Evolutionary conservation across 108 stramenopile genomes (phyloP), one percentile per base, ranked within the genome.

Genomic region (Aurantiochytrium sp.): DNA sequence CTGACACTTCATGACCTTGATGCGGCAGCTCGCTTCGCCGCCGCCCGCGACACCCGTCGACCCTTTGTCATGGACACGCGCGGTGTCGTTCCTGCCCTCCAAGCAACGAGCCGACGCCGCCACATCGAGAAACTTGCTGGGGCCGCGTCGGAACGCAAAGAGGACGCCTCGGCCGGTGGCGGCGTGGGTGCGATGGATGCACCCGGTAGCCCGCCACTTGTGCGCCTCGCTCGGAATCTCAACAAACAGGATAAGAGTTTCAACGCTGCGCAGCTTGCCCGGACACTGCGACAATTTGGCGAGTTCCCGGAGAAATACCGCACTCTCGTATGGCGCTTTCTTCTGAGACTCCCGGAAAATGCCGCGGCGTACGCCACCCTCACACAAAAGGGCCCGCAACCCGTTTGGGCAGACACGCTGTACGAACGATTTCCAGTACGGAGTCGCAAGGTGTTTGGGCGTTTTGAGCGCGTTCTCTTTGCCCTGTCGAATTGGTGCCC

Each of bases 281-380:
- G 4, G 5, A 44, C 89, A 2, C 60, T 92, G 28, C 19, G 44
- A n/a, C 23, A 49, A 25, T 58, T 60, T 28, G 91, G 91, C 18
- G 88, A 90, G 89, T 92, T 58, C 83, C 92, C 92, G 21, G 64
- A 35, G 2, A 57, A 88, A 59, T 89, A 92, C 51, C 88, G 92
- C 19, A 25, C 89, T 18, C 87, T 92, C 4, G 44, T 89, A 12
- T 92, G 92, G 92, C 69, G 92, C 47, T 91, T 89, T 25, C 29
- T 92, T 5, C 69, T 92, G 47, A 0, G 72, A n/a, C 92, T 92
- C 16, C 92, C 92, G 5, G 92, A 91, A 73, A 91, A 89, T 51
- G 58, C 44, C 53, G 19, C 57, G 21, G 90, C 90, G 25, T 92
- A 88, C 60, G 58, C 87, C n/a, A 25, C 29, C 25, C 73, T 91